phyloP scores from a whole-genome alignment of 768 basidiomycete species.

The Bullera alba region DNA sequence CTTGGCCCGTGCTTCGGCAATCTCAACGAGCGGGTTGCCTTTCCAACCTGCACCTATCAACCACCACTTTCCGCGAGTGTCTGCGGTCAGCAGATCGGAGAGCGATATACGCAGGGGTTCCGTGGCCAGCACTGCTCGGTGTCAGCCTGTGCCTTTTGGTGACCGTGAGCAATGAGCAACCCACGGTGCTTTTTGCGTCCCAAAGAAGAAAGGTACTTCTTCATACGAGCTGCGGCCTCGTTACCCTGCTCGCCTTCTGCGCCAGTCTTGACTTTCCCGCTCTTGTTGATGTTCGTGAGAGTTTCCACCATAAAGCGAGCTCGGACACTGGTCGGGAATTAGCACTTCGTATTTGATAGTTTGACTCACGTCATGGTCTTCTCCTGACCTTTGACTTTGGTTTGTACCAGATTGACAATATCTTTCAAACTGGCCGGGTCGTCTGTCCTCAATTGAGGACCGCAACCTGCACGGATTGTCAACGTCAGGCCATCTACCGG shows the following conservation, averaged over 20 bases:
- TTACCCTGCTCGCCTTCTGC: constrained; percentile 58
- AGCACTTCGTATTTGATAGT: constrained; percentile 52
- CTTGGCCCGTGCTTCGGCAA: constrained; percentile 27
- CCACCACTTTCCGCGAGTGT: constrained; percentile 96
- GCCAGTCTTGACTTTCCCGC: constrained; percentile 66
- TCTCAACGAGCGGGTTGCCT: constrained; percentile 79
- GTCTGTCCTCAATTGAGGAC: constrained; percentile 80
- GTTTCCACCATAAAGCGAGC: constrained; percentile 95
- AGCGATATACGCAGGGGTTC: constrained; percentile 82
- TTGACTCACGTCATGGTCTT: constrained; percentile 36
- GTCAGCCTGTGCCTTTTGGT: not conserved
- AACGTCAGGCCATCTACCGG: not conserved
- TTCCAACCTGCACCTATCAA: constrained; percentile 93
- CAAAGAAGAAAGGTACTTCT: constrained; percentile 71
- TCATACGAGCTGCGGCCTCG: constrained; percentile 76
- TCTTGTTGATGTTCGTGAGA: constrained; percentile 72
- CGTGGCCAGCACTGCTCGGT: constrained; percentile 61
- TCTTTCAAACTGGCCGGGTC: constrained; percentile 89
- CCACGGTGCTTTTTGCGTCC: constrained; percentile 66
- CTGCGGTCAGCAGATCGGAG: constrained; percentile 72
- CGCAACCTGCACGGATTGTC: constrained; percentile 59
- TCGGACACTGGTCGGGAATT: constrained; percentile 61
- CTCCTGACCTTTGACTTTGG: constrained; percentile 56
- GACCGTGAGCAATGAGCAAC: constrained; percentile 2
- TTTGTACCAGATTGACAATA: constrained; percentile 74